Percentiles rank a stretch among this genome's conserved stretches.
Conservation (phyloP, 1,139 yeast species). For the Protomyces pachydermus region DNA sequence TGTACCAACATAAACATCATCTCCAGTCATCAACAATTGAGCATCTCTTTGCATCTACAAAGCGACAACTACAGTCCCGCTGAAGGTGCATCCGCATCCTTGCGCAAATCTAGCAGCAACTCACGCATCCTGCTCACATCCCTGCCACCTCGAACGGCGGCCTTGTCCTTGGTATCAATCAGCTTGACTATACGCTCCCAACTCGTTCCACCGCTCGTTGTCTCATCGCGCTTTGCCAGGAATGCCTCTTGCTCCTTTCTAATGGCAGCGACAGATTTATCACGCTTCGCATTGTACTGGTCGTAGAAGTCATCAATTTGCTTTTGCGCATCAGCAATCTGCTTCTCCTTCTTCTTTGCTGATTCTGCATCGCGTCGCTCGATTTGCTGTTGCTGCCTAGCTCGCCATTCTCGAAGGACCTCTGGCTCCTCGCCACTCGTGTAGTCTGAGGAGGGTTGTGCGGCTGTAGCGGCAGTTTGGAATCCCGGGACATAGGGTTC, state of each 20-base stretch:
- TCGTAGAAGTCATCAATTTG: conserved; percentile 93
- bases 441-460: conserved; percentile 30
- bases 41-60: no score
- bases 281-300: conserved; percentile 81
- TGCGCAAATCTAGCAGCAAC: conserved; percentile 58
- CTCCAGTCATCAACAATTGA: no score
- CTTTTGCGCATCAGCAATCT: conserved; percentile 72
- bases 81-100: conserved; percentile 70
- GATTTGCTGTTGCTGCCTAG: conserved; percentile 75
- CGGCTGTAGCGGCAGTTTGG: conserved; percentile 10
- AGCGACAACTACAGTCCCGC: conserved; percentile 47
- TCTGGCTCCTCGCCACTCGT: conserved; percentile 9
- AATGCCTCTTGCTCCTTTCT: conserved; percentile 63
- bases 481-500: conserved; percentile 37
- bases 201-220: conserved; percentile 62
- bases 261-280: conserved; percentile 60
- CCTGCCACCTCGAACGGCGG: conserved; percentile 47
- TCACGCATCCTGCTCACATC: conserved; percentile 72
- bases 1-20: not conserved
- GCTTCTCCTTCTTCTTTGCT: conserved; percentile 58
- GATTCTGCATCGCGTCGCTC: conserved; percentile 74
- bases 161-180: conserved; percentile 46
- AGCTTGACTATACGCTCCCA: conserved; percentile 77
- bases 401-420: conserved; percentile 55
- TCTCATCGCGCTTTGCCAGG: conserved; percentile 70